Percentiles rank a stretch among this genome's conserved stretches.
Evolutionary conservation across 768 basidiomycete species (phyloP).

Genomic region (Psilocybe cubensis): DNA sequence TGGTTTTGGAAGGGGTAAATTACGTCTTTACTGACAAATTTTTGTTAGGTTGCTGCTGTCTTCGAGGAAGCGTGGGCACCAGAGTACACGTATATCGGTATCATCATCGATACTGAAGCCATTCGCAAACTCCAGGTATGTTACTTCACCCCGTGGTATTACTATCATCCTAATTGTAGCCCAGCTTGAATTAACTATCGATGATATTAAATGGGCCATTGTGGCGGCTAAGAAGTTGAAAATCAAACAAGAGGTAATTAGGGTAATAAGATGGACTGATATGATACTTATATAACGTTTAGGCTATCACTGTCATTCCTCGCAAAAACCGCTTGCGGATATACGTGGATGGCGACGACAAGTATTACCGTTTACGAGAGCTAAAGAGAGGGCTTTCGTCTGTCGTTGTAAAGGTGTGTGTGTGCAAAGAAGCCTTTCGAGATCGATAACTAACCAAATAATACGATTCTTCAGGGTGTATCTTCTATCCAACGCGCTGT

Average conservation of each 20-base stretch:
- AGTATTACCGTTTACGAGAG: slow-evolving; percentile 83
- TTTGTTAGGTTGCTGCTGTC: slow-evolving; percentile 78
- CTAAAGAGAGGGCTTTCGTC: slow-evolving; percentile 83
- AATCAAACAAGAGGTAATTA: slow-evolving; percentile 79
- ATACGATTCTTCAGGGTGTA: slow-evolving; percentile 62
- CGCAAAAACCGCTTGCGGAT: slow-evolving; percentile 76
- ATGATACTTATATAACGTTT: slow-evolving; percentile 6
- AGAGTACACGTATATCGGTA: slow-evolving; percentile 89
- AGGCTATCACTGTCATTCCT: slow-evolving; percentile 81
- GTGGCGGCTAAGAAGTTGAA: slow-evolving; percentile 88
- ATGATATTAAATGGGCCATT: slow-evolving; percentile 93
- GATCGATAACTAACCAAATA: neutral
- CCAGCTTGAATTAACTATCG: slow-evolving; percentile 90
- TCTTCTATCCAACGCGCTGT: slow-evolving; percentile 88
- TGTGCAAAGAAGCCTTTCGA: neutral
- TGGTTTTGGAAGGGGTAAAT: slow-evolving; percentile 21
- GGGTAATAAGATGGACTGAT: neutral
- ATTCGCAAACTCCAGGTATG: slow-evolving; percentile 86
- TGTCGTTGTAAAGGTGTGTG: slow-evolving; percentile 85
- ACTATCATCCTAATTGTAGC: neutral
- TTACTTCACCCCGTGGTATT: neutral
- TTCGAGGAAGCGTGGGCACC: slow-evolving; percentile 97
- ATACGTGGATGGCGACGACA: slow-evolving; percentile 77
- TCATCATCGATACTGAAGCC: slow-evolving; percentile 88
- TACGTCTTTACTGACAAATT: neutral